Conservation (phyloP, 371 early-diverging fungal species). For the Choanephora cucurbitarum region DNA sequence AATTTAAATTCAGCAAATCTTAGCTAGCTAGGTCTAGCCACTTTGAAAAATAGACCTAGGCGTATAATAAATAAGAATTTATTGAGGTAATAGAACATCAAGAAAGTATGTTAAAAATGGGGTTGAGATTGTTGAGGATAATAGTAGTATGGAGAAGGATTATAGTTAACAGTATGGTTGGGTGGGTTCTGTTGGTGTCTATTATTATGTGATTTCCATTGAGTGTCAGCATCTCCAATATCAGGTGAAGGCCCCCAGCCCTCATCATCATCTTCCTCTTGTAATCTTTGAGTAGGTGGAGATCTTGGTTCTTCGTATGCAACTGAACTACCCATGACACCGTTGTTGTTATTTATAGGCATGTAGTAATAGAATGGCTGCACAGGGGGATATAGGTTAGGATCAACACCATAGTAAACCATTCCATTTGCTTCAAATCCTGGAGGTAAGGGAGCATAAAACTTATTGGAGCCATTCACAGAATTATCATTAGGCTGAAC, state of each 20-base stretch:
- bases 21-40: too few species aligned
- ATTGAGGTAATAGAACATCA: too few species aligned
- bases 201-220: conserved; percentile 2
- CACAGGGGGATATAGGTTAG: conserved; percentile 32
- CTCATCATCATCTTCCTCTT: conserved; percentile 8
- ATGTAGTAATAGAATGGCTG: conserved; percentile 25
- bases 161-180: neutral
- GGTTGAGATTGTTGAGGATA: neutral
- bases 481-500: conserved; percentile 1
- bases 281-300: neutral
- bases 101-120: neutral
- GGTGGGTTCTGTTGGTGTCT: neutral
- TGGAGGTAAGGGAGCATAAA: conserved; percentile 17
- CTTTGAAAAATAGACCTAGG: too few species aligned
- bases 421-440: conserved; percentile 45
- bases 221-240: neutral
- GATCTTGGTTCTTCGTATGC: neutral
- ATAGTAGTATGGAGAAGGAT: neutral
- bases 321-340: neutral
- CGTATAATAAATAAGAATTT: too few species aligned
- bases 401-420: conserved; percentile 41
- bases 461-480: neutral
- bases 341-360: neutral
- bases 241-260: conserved; percentile 14
- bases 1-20: too few species aligned